Conservation (phyloP, 2,329 filamentous ascomycete species). For the Pseudodiploospora longispora region DNA sequence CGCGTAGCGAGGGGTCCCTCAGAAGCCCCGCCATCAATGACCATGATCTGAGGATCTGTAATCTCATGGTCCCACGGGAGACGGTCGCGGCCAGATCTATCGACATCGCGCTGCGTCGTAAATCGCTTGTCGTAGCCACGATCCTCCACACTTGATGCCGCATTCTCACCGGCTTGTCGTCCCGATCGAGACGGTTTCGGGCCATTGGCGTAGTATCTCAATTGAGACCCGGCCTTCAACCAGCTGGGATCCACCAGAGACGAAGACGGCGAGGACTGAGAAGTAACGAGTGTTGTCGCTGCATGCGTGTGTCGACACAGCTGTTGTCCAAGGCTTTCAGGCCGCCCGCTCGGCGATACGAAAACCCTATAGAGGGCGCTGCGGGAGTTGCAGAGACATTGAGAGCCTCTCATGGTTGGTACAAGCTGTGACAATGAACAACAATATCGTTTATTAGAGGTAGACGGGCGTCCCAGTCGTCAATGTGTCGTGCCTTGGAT, state of each 20-base stretch:
- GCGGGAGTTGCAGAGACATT: slow-evolving; percentile 36
- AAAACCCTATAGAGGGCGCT: slow-evolving; percentile 40
- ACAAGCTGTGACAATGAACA: background rate
- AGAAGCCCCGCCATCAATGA: slow-evolving; percentile 31
- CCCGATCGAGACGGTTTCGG: background rate
- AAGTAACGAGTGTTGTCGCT: slow-evolving; percentile 8
- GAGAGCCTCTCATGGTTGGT: slow-evolving; percentile 28
- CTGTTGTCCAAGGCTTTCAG: slow-evolving; percentile 11
- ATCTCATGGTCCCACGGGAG: slow-evolving; percentile 39
- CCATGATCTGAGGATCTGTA: slow-evolving; percentile 31
- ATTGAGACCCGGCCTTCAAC: slow-evolving; percentile 1
- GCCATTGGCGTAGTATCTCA: slow-evolving; percentile 1
- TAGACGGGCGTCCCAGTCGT: too few species aligned
- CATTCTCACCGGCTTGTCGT: background rate
- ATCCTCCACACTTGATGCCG: slow-evolving; percentile 12
- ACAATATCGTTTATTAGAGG: too few species aligned
- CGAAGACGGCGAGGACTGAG: slow-evolving; percentile 11
- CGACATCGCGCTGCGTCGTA: slow-evolving; percentile 25
- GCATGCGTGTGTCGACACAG: slow-evolving; percentile 8
- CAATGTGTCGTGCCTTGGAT: background rate
- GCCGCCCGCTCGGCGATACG: slow-evolving; percentile 26
- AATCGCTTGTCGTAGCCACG: slow-evolving; percentile 24
- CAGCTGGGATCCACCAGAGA: background rate
- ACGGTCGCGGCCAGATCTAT: slow-evolving; percentile 27
- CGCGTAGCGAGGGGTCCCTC: slow-evolving; percentile 30